Evolutionary conservation across 345 rosid species (phyloP), one percentile per base, ranked within the genome.

Genomic region (Pugionium dolabratum): DNA sequence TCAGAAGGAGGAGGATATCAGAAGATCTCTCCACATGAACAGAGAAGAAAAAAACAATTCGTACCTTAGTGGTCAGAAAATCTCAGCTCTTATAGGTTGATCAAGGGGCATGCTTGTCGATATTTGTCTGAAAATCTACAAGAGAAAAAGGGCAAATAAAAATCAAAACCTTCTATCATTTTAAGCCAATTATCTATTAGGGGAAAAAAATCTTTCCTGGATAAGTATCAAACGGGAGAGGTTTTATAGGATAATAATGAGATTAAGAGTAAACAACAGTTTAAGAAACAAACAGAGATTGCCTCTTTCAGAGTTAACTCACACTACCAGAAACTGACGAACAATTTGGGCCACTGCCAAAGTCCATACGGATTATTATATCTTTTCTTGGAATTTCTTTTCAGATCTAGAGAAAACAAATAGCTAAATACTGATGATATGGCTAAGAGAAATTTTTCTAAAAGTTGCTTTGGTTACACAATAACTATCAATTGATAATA

Each of bases 341-440:
- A 60, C 43, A 60, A 66, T 59, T 68, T 59, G 59, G 66, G 62
- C 67, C 68, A 73, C 56, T 26, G 9, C 8, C 72, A 73, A 59
- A 73, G 18, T 18, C 18, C 18, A 18, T 18, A 35, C 63, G 77
- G 18, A 18, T 18, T 18, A 18, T 18, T 18, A 18, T 18, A 18
- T 18, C 18, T 18, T 18, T 18, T 18, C 18, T 18, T 18, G 18
- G 18, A 18, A 33, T 37, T n/a, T 28, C 34, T 29, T 40, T 37
- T 27, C 55, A 72, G 76, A 72, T 72, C 76, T 72, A 72, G n/a
- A 42, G 25, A 11, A 56, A 48, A 64, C 46, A 54, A 62, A 31
- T 54, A 36, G 46, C 33, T 40, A 36, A 26, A 45, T 47, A 66
- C 61, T 48, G 33, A 52, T 54, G 49, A 37, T 32, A 43, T 43